phyloP scores from a whole-genome alignment of 2,329 filamentous ascomycete species.

The Monosporascus sp. region DNA sequence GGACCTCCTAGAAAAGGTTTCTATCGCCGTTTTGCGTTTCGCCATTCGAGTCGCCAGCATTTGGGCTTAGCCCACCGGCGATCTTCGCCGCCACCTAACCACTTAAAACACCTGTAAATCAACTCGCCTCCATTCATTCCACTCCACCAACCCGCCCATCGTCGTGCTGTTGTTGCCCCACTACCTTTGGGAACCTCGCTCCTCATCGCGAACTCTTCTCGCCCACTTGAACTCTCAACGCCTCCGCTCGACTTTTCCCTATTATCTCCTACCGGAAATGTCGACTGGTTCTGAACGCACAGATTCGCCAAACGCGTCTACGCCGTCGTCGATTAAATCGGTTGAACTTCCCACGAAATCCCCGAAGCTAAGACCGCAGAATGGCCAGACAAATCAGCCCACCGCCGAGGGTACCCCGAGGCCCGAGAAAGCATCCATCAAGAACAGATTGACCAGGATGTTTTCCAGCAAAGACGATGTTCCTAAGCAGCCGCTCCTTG shows the following conservation, averaged over 20 bases:
- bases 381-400: slow-evolving; percentile 16
- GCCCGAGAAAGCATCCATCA: slow-evolving; percentile 55
- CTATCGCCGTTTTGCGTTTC: slow-evolving; percentile 24
- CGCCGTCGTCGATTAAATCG: slow-evolving; percentile 28
- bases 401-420: slow-evolving; percentile 31
- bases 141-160: background rate
- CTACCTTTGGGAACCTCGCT: too few relatives aligned
- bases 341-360: slow-evolving; percentile 24
- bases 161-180: too few relatives aligned
- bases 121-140: background rate
- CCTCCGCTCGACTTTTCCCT: slow-evolving; percentile 2
- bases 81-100: slow-evolving; percentile 24
- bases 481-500: slow-evolving; percentile 28
- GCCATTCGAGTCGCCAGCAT: slow-evolving; percentile 21
- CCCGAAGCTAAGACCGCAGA: slow-evolving; percentile 24
- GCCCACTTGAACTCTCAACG: background rate
- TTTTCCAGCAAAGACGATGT: slow-evolving; percentile 54
- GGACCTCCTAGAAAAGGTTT: background rate
- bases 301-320: slow-evolving; percentile 24
- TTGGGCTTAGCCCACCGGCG: slow-evolving; percentile 30
- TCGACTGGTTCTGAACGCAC: slow-evolving; percentile 28
- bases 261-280: slow-evolving; percentile 19
- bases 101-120: slow-evolving; percentile 3
- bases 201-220: too few relatives aligned
- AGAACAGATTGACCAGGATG: slow-evolving; percentile 60